Evolutionary conservation across 2,329 filamentous ascomycete species (phyloP), one percentile per base, ranked within the genome.

Genomic region (Rutstroemia sp.): DNA sequence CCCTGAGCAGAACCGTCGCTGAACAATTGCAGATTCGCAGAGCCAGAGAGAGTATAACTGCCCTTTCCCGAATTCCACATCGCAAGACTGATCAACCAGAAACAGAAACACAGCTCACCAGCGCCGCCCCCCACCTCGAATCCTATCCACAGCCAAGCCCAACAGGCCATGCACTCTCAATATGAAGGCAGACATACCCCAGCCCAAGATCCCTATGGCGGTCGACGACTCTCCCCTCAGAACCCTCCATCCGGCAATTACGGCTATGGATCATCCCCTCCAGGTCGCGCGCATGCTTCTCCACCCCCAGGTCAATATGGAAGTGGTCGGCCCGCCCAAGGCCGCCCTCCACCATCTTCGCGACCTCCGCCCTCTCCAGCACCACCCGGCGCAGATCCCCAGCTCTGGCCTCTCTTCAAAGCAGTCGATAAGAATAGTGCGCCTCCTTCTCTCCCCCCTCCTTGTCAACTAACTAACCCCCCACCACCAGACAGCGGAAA

Each of bases 351-450:
- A 19, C 80, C 79, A 42, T 80, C 84, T 68, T 81, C 82, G 66
- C 79, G 84, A 64, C 81, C 86, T 64, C 82, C 89, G 65, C 81
- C 83, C 62, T 83, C 84, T 63, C 80, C 89, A 60, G 73, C 80
- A 61, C 75, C 76, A 66, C 71, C 75, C 46, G 74, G 75, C 48
- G 80, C 84, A 51, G 87, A 92, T 67, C 79, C 86, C n/a, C 85
- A 83, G 0, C 78, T 99, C 17, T 83, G 90, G 70, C 88, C 88
- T 4, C 77, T 97, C 25, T 99, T 97, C 75, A 81, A 88, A 59
- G 90, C 91, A 1, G 92, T 96, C 14, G 95, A 99, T 73, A 92
- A 89, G 68, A 81, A 89, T 72, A 79, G 88, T 88, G 75, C 16
- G 52, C n/a, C n/a, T 64, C 76, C 39, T 25, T 16, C 9, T 23